These are phyloP conservation scores for Sporormia fimetaria DNA, from an alignment of 495 filamentous ascomycete genomes.

Conservation along the genomic window DNA sequence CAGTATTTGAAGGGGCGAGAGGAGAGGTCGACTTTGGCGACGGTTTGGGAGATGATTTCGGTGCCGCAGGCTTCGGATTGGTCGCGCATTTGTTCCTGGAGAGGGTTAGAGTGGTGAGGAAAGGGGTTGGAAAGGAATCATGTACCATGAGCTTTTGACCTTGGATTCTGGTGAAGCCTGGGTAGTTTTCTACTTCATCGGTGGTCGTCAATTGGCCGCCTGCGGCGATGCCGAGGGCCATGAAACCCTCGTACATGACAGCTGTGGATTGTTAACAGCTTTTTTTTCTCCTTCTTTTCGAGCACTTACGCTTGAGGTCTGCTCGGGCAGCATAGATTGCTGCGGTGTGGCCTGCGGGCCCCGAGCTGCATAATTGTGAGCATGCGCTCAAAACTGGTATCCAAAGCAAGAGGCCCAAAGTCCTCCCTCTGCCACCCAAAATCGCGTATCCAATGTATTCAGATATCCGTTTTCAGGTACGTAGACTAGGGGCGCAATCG, in stretches of 20 bases:
- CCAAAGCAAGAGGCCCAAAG: too few species aligned
- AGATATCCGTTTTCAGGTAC: too few species aligned
- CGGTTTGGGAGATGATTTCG: conserved; percentile 80
- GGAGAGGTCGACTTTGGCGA: conserved; percentile 76
- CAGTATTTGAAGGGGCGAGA: conserved; percentile 83
- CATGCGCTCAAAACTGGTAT: conserved; percentile 2
- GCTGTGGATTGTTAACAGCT: conserved; percentile 36
- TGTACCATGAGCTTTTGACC: conserved; percentile 72
- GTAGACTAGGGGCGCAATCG: too few species aligned
- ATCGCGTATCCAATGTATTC: too few species aligned
- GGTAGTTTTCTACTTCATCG: conserved; percentile 96
- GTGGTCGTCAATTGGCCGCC: conserved; percentile 96
- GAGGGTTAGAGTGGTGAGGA: background rate
- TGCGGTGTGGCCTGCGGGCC: conserved; percentile 93
- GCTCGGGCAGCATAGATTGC: conserved; percentile 92
- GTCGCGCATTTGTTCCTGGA: conserved; percentile 72
- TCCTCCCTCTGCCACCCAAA: too few species aligned
- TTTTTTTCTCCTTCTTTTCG: background rate
- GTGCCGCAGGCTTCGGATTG: conserved; percentile 91
- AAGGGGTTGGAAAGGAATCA: background rate
- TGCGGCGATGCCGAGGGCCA: conserved; percentile 91
- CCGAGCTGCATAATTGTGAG: conserved; percentile 54
- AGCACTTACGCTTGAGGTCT: conserved; percentile 59
- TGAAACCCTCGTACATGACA: conserved; percentile 92
- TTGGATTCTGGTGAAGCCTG: conserved; percentile 82